Evolutionary conservation across 257 asterid species (phyloP), one percentile per base, ranked within the genome.

Genomic region (Phtheirospermum japonicum): DNA sequence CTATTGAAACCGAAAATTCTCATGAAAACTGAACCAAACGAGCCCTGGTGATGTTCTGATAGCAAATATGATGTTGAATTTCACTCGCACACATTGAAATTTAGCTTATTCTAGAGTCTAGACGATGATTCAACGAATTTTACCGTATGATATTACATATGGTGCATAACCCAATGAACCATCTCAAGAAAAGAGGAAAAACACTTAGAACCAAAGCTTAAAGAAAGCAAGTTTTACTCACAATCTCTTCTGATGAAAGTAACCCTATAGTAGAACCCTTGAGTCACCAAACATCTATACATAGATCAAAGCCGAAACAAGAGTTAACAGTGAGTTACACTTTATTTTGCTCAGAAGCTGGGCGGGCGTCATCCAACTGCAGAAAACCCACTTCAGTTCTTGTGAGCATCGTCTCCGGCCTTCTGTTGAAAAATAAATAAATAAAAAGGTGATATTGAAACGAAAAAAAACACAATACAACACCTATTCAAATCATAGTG

Each of bases 371-470:
- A 45, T 63, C 71, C 31, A 31, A 49, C 33, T 10, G 53, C 14
- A 37, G 71, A 65, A n/a, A 4, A 66, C 11, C 67, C 30, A 49
- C 60, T 61, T 79, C 77, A 70, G 65, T 55, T 65, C 74, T 71
- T 59, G 0, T 26, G 64, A 60, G 67, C 51, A 34, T 51, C 73
- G 48, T 36, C 79, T 40, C 46, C 85, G 40, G 80, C 67, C 62
- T 71, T 76, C 77, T 72, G 67, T 48, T 42, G 17, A 9, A 53
- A 9, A 12, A 16, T n/a, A 11, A 4, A 51, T 18, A 7, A 13
- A 16, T 60, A 72, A 45, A n/a, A 4, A 42, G 53, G 31, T 58
- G 36, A 54, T 57, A 17, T 34, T n/a, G 34, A 26, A 20, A 4
- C 18, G 20, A 40, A 31, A 18, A 13, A 30, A 32, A 19, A 64